phyloP scores from a whole-genome alignment of 2,329 filamentous ascomycete species.

The Verticillium albo-atrum region DNA sequence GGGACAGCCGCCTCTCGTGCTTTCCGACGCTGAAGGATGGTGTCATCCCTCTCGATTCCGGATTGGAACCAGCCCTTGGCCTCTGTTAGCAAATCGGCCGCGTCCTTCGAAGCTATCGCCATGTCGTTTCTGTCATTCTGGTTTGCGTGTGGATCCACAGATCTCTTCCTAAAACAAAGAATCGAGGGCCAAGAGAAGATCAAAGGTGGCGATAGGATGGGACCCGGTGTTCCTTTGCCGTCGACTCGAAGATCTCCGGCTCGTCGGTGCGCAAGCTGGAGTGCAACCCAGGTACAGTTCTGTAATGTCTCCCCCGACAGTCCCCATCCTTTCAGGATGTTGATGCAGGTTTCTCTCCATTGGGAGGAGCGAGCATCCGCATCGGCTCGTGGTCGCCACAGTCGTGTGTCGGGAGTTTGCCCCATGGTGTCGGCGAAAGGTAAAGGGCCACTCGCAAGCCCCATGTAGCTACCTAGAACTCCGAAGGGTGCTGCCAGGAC shows the following conservation, averaged over 20 bases:
- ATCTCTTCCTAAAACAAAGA: slow-evolving; percentile 47
- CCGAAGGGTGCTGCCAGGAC: slow-evolving; percentile 54
- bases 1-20: slow-evolving; percentile 40
- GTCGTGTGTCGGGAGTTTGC: slow-evolving; percentile 50
- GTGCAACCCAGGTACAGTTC: slow-evolving; percentile 44
- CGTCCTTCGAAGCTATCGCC: slow-evolving; percentile 31
- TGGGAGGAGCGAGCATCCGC: slow-evolving; percentile 34
- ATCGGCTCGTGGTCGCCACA: slow-evolving; percentile 35
- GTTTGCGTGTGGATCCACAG: slow-evolving; percentile 33
- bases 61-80: slow-evolving; percentile 46
- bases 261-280: slow-evolving; percentile 43
- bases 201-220: slow-evolving; percentile 23
- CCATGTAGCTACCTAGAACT: slow-evolving; percentile 37
- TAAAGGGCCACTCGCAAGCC: slow-evolving; percentile 26
- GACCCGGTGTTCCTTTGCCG: slow-evolving; percentile 30
- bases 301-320: slow-evolving; percentile 38
- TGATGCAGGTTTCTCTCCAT: slow-evolving; percentile 48
- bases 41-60: slow-evolving; percentile 40
- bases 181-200: slow-evolving; percentile 50
- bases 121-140: slow-evolving; percentile 34
- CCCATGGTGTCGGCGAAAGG: slow-evolving; percentile 32
- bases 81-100: slow-evolving; percentile 42
- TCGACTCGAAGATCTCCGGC: slow-evolving; percentile 36
- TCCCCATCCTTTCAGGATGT: slow-evolving; percentile 45
- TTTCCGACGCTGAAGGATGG: slow-evolving; percentile 41